Evolutionary conservation across 305 asterid species (phyloP), one percentile per base, ranked within the genome.

Genomic region (Salvia sclarea): DNA sequence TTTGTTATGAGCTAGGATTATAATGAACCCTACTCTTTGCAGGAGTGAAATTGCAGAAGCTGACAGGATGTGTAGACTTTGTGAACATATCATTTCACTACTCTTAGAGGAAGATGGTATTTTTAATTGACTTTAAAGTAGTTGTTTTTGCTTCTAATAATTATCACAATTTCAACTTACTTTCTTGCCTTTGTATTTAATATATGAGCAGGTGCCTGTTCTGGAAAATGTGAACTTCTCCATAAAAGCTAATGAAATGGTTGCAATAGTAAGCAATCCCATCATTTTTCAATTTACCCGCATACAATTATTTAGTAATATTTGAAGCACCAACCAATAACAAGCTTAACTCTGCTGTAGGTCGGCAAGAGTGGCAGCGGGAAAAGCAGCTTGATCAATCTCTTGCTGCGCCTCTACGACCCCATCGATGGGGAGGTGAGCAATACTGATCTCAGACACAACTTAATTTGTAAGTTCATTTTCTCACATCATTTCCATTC

Each of bases 401-500:
- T 83, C 54, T 72, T 83, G 73, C 84, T 76, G 72, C 75, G 78
- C 71, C 80, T 75, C 65, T 83, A 81, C 47, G 82, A 78, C 49
- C 88, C 88, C 22, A 66, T 28, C 57, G 44, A 63, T 56, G 88
- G 88, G 48, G 81, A 80, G 88, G 88, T 83, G 66, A 55, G 81
- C 40, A 14, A 38, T 35, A 35, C 40, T 35, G 30, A 47, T 21
- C 52, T 75, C 69, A 59, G 65, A 56, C 33, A 69, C n/a, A 57
- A 35, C 53, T 67, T 20, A 17, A 48, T 49, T n/a, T 60, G 18
- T 20, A 40, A 38, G 21, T 54, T 38, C 18, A 24, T 22, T 53
- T 53, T 12, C 14, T 35, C 8, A 37, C 43, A 37, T 37, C 11
- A 37, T 37, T 8, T 37, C 43, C 40, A 8, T 13, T 10, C 53